Evolutionary conservation across 2,329 filamentous ascomycete species (phyloP).

Genomic region (Bipolaris zeicola): DNA sequence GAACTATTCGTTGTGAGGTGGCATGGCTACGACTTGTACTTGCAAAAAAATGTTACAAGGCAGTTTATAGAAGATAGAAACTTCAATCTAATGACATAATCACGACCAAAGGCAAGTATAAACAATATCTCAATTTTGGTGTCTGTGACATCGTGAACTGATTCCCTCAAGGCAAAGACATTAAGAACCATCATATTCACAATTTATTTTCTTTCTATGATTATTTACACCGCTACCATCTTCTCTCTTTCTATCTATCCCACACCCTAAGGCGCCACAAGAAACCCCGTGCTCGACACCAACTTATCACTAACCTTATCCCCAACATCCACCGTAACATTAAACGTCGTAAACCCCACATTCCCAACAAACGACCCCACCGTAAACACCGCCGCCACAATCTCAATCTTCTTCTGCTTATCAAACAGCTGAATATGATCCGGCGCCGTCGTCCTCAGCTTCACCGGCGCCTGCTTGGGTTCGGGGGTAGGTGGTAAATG

Average conservation of each 20-base stretch:
- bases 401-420: neutral
- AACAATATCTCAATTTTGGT: neutral
- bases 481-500: conserved; percentile 17
- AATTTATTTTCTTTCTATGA: neutral
- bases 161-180: neutral
- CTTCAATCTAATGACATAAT: too few species aligned
- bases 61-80: too few species aligned
- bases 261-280: too few species aligned
- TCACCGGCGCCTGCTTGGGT: too few species aligned
- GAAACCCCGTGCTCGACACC: neutral
- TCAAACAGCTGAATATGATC: too few species aligned
- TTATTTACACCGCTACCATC: neutral
- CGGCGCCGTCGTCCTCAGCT: too few species aligned
- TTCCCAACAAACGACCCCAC: conserved; percentile 13
- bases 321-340: conserved; percentile 28
- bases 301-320: conserved; percentile 20
- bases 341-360: conserved; percentile 22
- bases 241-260: neutral
- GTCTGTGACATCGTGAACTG: neutral
- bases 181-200: neutral
- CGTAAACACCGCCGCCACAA: conserved; percentile 29
- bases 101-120: too few species aligned
- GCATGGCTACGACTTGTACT: neutral
- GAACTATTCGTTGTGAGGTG: conserved; percentile 13
- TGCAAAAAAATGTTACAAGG: neutral